Conservation (phyloP, 1,139 yeast species). For the Yamadazyma trypodendri region DNA sequence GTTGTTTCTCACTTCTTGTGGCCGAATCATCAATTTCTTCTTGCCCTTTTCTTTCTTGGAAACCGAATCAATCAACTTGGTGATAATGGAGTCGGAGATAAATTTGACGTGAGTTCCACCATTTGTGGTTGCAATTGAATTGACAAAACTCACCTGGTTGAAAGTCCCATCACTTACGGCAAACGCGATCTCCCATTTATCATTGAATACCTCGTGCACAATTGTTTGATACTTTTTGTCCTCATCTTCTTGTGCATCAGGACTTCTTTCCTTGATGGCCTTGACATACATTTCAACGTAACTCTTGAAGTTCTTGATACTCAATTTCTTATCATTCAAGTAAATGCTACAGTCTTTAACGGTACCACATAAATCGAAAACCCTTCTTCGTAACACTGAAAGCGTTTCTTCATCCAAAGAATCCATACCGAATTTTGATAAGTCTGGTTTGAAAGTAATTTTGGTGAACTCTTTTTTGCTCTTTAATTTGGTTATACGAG, state of each 20-base stretch:
- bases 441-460: conserved; percentile 87
- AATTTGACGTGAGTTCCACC: conserved; percentile 97
- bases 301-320: conserved; percentile 72
- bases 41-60: conserved; percentile 74
- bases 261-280: conserved; percentile 48
- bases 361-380: conserved; percentile 93
- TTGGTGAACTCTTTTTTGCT: conserved; percentile 78
- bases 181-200: conserved; percentile 94
- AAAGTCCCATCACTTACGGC: conserved; percentile 87
- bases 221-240: conserved; percentile 49
- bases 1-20: conserved; percentile 85
- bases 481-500: conserved; percentile 63
- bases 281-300: conserved; percentile 90
- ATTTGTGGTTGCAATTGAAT: conserved; percentile 94
- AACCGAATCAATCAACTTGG: conserved; percentile 62
- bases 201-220: conserved; percentile 70
- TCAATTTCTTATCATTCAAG: conserved; percentile 72
- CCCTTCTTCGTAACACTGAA: conserved; percentile 88
- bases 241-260: conserved; percentile 29
- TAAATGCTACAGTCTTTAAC: conserved; percentile 81
- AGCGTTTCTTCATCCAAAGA: conserved; percentile 76
- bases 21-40: conserved; percentile 71
- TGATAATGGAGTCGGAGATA: conserved; percentile 80
- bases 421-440: conserved; percentile 80
- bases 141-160: conserved; percentile 94